A percentile compares a stretch with the other conserved stretches of the same genome.
Conservation (phyloP, 192 early-diverging fungal genomes). For the Entomortierella beljakovae region DNA sequence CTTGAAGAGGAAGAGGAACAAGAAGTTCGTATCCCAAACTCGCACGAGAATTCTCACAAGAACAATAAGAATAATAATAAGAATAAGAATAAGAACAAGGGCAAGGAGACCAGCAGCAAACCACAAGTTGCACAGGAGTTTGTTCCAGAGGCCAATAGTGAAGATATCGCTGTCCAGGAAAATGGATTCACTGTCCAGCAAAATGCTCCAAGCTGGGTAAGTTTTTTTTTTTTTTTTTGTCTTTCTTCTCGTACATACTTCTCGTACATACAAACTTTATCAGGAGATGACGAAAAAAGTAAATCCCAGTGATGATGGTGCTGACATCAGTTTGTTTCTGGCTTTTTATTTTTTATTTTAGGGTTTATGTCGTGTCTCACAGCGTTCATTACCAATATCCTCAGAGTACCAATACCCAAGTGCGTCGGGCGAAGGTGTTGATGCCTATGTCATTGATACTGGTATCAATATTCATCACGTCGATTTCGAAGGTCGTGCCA, state of each 20-base stretch:
- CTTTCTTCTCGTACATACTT: background rate
- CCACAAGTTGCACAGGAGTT: background rate
- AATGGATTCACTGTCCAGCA: conserved; percentile 38
- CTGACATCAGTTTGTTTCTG: background rate
- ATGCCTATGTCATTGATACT: conserved; percentile 77
- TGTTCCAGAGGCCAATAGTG: conserved; percentile 4
- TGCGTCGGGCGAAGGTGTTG: conserved; percentile 68
- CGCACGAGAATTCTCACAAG: background rate
- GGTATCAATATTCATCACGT: conserved; percentile 61
- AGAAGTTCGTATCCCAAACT: background rate
- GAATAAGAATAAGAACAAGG: background rate
- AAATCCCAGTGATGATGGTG: background rate
- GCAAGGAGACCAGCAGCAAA: too few relatives aligned
- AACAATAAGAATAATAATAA: conserved; percentile 15
- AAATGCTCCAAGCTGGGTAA: conserved; percentile 45
- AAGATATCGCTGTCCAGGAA: conserved; percentile 24
- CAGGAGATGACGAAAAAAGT: background rate
- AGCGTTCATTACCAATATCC: conserved; percentile 60
- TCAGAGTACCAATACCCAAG: conserved; percentile 65
- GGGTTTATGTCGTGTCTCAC: conserved; percentile 62
- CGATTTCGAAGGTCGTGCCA: conserved; percentile 66
- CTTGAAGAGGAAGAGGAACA: conserved; percentile 2
- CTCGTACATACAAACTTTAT: background rate
- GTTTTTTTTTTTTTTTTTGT: conserved; percentile 9
- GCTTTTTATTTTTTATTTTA: conserved; percentile 18